phyloP scores from a whole-genome alignment of 139 green algal genomes.

The Asterochloris sp. region DNA sequence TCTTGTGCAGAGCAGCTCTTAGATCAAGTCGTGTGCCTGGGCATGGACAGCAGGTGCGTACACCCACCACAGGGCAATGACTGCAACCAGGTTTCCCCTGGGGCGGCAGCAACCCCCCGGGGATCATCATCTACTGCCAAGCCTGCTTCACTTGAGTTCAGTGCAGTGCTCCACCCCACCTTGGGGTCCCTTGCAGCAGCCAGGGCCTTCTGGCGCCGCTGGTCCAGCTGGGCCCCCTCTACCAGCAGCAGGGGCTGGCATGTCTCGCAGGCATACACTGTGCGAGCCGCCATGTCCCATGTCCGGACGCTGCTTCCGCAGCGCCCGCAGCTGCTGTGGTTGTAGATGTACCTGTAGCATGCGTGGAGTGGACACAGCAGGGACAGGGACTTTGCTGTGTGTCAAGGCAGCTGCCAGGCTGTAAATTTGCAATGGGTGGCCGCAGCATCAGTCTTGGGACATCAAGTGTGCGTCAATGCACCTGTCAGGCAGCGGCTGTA shows the following conservation, averaged over 20 bases:
- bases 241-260: slow-evolving; percentile 56
- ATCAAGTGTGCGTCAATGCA: too few species aligned
- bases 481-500: too few species aligned
- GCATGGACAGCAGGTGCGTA: too few species aligned
- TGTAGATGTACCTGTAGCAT: slow-evolving; percentile 80
- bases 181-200: slow-evolving; percentile 14
- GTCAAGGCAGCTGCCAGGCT: too few species aligned
- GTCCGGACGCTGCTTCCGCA: slow-evolving; percentile 54
- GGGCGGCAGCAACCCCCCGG: background rate
- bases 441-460: too few species aligned
- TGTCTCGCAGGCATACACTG: slow-evolving; percentile 65
- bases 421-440: too few species aligned
- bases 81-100: too few species aligned
- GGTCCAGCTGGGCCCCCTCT: slow-evolving; percentile 6
- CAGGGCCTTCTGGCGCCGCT: slow-evolving; percentile 31
- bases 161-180: background rate
- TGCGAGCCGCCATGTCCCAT: slow-evolving; percentile 77
- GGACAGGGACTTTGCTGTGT: too few species aligned
- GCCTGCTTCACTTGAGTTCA: background rate
- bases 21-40: too few species aligned
- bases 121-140: background rate
- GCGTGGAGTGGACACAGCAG: background rate
- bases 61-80: too few species aligned
- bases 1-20: too few species aligned
- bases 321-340: slow-evolving; percentile 66